phyloP scores from a whole-genome alignment of 2,329 filamentous ascomycete genomes.

The Ophiostoma sp. region DNA sequence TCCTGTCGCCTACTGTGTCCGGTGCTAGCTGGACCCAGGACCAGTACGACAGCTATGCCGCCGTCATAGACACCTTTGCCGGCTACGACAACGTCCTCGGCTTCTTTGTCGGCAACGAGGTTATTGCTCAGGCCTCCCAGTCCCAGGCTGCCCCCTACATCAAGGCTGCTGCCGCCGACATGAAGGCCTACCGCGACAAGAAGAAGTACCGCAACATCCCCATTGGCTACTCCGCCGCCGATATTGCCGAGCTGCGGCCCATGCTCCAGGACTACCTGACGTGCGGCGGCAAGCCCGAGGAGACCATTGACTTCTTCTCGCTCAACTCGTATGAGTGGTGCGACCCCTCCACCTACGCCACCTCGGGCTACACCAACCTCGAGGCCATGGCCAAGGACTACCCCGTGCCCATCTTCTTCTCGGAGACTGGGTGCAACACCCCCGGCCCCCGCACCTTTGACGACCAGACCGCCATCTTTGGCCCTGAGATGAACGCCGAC shows the following conservation, averaged over 20 bases:
- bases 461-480: conserved; percentile 73
- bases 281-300: conserved; percentile 63
- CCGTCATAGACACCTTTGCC: conserved; percentile 72
- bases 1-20: conserved; percentile 51
- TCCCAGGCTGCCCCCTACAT: conserved; percentile 70
- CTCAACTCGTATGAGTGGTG: conserved; percentile 85
- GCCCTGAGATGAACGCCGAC: conserved; percentile 61
- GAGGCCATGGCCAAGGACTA: conserved; percentile 62
- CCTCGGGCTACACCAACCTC: conserved; percentile 64
- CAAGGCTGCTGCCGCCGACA: conserved; percentile 72
- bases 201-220: conserved; percentile 77
- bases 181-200: conserved; percentile 72
- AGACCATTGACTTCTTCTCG: conserved; percentile 75
- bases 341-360: conserved; percentile 51
- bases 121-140: conserved; percentile 59
- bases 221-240: conserved; percentile 80
- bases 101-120: conserved; percentile 85
- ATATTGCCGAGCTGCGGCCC: conserved; percentile 64
- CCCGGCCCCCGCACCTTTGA: conserved; percentile 56
- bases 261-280: conserved; percentile 67
- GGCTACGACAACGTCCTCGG: conserved; percentile 74
- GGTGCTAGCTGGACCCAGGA: conserved; percentile 65
- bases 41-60: conserved; percentile 62
- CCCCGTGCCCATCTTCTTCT: conserved; percentile 83
- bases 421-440: conserved; percentile 78